Evolutionary conservation across 495 filamentous ascomycete species (phyloP), one percentile per base, ranked within the genome.

Genomic region (Neurospora sp.): DNA sequence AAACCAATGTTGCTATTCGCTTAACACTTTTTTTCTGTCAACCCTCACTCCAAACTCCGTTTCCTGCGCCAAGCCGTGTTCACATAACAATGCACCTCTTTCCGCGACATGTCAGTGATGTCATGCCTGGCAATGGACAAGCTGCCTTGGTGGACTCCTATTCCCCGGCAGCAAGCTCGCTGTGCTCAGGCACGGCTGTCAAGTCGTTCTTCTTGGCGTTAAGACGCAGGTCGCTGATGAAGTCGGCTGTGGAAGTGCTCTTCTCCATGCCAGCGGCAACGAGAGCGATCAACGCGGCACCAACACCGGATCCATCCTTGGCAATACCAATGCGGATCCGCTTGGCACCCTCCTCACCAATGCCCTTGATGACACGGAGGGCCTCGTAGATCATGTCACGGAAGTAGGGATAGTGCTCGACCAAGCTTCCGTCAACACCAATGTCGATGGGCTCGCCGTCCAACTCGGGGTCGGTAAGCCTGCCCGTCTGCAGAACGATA

Each of bases 361-460:
- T 89, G 71, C 90, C 87, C 39, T 90, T 85, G 20, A 97, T 86
- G 71, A 87, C 87, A 31, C 88, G 82, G 70, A 97, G 80, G 35
- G 92, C 91, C 75, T 94, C 91, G 35, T 88, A 78, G 70, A 97
- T 87, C 81, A 92, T 87, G 22, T 88, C 89, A 75, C 94, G 89
- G 79, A 97, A 98, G 74, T 88, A 89, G 35, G 94, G 94, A 81
- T 97, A 97, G 83, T 93, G 94, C 81, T 98, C 94, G 3, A 97
- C 93, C 41, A 98, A 82, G 78, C 88, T 91, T 75, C 94, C 94
- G 78, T 98, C 94, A 17, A 97, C 94, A 77, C 94, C 94, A 71
- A 98, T 86, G 79, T 98, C 94, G 53, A 98, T 84, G 12, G 91
- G 84, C 40, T 92, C 90, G 35, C 90, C 86, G 37, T 83, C 79